These are phyloP conservation scores for Cicer yamashitae DNA, from an alignment of 306 rosid species.

Conservation along the genomic window DNA sequence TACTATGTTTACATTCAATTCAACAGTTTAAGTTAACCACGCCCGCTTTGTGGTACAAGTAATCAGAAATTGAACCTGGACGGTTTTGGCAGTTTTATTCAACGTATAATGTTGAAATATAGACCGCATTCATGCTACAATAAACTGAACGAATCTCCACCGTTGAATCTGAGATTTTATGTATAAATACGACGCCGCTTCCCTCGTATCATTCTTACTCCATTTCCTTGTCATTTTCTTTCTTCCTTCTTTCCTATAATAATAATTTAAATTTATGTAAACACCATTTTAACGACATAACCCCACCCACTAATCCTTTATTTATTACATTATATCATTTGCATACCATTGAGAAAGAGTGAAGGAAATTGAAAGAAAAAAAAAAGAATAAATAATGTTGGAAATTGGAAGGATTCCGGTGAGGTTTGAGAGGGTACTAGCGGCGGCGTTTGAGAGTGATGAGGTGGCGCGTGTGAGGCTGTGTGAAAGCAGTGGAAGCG, in stretches of 20 bases:
- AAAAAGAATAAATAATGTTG: background rate
- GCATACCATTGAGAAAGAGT: background rate
- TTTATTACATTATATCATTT: background rate
- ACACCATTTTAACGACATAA: conserved; percentile 49
- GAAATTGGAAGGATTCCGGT: conserved; percentile 48
- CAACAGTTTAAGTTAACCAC: too few species aligned
- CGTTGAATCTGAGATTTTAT: background rate
- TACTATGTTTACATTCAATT: too few species aligned
- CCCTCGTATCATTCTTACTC: background rate
- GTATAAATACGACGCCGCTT: conserved; percentile 44
- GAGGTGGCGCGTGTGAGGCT: conserved; percentile 49
- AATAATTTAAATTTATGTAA: background rate
- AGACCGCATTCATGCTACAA: background rate
- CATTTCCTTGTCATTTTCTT: conserved; percentile 40
- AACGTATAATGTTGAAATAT: background rate
- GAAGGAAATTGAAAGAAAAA: background rate
- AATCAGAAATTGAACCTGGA: too few species aligned
- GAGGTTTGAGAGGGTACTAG: conserved; percentile 64
- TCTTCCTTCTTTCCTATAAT: background rate
- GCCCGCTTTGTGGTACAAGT: too few species aligned
- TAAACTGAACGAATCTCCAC: too few species aligned
- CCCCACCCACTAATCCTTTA: background rate
- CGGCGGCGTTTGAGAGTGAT: conserved; percentile 67
- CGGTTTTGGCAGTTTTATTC: too few species aligned
- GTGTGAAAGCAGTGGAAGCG: conserved; percentile 91